A percentile compares a stretch with the other conserved stretches of the same genome.
These are phyloP conservation scores for Kwoniella pini DNA, from an alignment of 768 basidiomycete genomes.

Conservation along the genomic window DNA sequence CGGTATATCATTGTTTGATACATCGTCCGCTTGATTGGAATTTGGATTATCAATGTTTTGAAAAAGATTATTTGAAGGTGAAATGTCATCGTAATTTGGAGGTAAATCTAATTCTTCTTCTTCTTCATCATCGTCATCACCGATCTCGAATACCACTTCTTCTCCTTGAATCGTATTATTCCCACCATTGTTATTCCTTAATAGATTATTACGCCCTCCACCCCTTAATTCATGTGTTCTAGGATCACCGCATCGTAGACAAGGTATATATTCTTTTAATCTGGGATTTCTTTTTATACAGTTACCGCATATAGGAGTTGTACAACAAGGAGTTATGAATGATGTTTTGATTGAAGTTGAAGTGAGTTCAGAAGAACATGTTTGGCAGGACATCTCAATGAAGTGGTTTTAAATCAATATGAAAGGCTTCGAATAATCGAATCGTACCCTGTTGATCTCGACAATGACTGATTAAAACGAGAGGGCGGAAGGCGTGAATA, in stretches of 20 bases:
- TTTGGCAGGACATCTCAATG: conserved; percentile 32
- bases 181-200: conserved; percentile 1
- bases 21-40: too few species aligned
- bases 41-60: background rate
- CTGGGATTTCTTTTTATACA: conserved; percentile 46
- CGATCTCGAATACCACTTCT: conserved; percentile 36
- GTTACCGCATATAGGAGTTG: conserved; percentile 39
- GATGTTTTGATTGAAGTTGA: conserved; percentile 1
- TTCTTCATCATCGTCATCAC: conserved; percentile 37
- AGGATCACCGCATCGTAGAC: conserved; percentile 47
- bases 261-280: conserved; percentile 47
- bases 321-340: conserved; percentile 48
- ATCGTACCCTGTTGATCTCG: too few species aligned
- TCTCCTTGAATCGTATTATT: background rate
- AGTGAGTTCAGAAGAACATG: conserved; percentile 38
- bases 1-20: background rate
- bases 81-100: conserved; percentile 20
- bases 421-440: too few species aligned
- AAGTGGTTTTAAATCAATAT: too few species aligned
- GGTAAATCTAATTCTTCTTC: conserved; percentile 6
- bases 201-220: background rate
- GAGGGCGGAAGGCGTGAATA: too few species aligned
- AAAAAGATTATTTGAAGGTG: background rate
- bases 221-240: conserved; percentile 16
- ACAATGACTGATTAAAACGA: too few species aligned